Evolutionary conservation across 257 asterid genomes (phyloP), one percentile per base, ranked within the genome.

Genomic region (Plantago ovata): DNA sequence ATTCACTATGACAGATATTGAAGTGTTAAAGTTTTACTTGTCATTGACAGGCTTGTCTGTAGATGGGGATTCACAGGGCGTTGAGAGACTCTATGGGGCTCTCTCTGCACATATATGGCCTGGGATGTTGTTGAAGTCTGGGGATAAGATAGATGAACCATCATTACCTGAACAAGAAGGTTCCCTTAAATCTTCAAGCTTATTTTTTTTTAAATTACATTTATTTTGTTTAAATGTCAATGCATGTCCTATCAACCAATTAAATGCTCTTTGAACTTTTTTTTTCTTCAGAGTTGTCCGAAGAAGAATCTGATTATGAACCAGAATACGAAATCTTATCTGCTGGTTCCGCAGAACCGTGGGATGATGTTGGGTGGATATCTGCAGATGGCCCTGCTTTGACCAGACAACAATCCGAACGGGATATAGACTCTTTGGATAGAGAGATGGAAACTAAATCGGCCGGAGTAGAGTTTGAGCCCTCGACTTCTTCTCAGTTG

Each of bases 21-120:
- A 21, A 9, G 33, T 24, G 28, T 44, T 58, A 32, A 15, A 32
- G 32, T 7, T 24, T 20, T 5, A 47, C 43, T 44, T 62, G 22
- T 40, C 52, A 19, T 10, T 68, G 53, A 5, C 80, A 79, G 85
- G 85, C 48, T 73, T 79, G 46, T 79, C 85, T 0, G 63, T 79
- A 39, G 80, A 79, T 63, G 99, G 97, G 14, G 99, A 89, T 77
- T 86, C 94, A 19, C 99, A 89, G 75, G 99, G 99, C 14, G 81
- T 83, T 60, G 92, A 93, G 58, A 83, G 97, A 48, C 79, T 93
- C 63, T 78, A 57, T 64, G 96, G 94, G 63, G 99, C 97, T 52
- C 91, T 93, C 48, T 77, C 95, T 68, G 95, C 99, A 64, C 86
- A 82, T 72, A 84, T 86, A 95, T 93, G 99, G 97, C 95, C 97